Evolutionary conservation across 1,284 basidiomycete genomes (phyloP).

Genomic region (Crucibulum parvulum): DNA sequence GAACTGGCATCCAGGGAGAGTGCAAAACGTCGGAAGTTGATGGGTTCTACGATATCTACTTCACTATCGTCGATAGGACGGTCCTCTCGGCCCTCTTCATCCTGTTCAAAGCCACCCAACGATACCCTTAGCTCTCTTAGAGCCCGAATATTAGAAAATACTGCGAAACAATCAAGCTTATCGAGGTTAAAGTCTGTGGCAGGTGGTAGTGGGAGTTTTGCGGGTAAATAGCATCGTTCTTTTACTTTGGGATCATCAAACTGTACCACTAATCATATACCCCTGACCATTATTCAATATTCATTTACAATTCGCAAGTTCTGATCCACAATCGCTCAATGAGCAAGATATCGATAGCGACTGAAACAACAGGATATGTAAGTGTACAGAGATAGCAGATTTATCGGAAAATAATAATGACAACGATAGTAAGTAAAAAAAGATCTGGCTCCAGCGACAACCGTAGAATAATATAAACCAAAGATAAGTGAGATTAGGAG

Average conservation of each 20-base stretch:
- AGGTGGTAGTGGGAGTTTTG: not conserved
- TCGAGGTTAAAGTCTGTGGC: constrained; percentile 6
- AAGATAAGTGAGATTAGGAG: constrained; percentile 39
- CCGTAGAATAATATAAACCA: constrained; percentile 48
- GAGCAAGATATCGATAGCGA: constrained; percentile 54
- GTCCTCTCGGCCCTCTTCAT: constrained; percentile 22
- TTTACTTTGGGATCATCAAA: not conserved
- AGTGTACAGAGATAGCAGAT: constrained; percentile 29
- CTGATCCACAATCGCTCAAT: constrained; percentile 6
- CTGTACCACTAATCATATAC: not conserved
- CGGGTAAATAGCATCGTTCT: not conserved
- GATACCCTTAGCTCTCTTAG: constrained; percentile 51
- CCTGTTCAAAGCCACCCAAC: constrained; percentile 19
- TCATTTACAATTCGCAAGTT: not conserved
- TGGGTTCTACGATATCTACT: constrained; percentile 36
- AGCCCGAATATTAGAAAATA: constrained; percentile 64
- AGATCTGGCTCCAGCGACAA: constrained; percentile 37
- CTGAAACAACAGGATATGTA: constrained; percentile 47
- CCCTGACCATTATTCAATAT: not conserved
- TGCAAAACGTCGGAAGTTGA: constrained; percentile 56
- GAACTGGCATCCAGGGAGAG: constrained; percentile 46
- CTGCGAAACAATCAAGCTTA: constrained; percentile 43
- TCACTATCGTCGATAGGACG: constrained; percentile 12
- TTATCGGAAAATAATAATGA: constrained; percentile 21
- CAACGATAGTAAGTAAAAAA: constrained; percentile 25